Base-by-base conservation (phyloP, 768 basidiomycete genomes). In the Tricholoma matsutake region DNA sequence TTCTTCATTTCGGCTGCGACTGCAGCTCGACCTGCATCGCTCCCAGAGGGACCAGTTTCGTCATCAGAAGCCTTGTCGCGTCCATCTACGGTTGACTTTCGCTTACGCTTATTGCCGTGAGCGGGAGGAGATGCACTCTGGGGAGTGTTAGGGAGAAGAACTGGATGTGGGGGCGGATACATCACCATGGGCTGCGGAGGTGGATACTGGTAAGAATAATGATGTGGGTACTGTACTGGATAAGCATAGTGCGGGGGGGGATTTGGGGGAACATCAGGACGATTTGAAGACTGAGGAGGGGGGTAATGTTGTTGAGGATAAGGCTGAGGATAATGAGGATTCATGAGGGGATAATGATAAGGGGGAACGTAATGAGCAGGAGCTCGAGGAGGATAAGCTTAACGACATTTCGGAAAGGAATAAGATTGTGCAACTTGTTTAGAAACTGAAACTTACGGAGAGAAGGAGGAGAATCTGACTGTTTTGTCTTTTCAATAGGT, bases 101-200 rank as follows among this genome's bases (percentile, higher is more conserved):
- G 83, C 77, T 91, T 91, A 67, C 89, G 82, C 75, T 89, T 90
- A 11, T 73, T 67, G 75, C 74, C 51, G 73, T 68, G 9, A 76
- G 68, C 75, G 14, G 77, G 71, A 16, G 76, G 61, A 51, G 76
- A 47, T 62, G 73, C 61, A 62, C 68, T 65, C 68, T 73, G 78
- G 43, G 76, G 78, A 63, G 74, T 69, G 63, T 74, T 74, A 7
- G 69, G 77, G 4, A 75, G 71, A 4, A 67, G 64, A 54, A 73
- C 72, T 25, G 71, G 69, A 35, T 78, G 78, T 18, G 79, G 77
- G 6, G 76, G 76, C 25, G 81, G 79, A 65, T 89, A 91, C 81
- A 90, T 85, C 78, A 89, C 81, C 82, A 89, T 85, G 61, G 86
- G 86, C 60, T 83, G 86, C 28, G 83, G 79, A 72, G 89, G 89